phyloP scores from a whole-genome alignment of 148 eudicot genomes.

The Hydrangea macrophylla region DNA sequence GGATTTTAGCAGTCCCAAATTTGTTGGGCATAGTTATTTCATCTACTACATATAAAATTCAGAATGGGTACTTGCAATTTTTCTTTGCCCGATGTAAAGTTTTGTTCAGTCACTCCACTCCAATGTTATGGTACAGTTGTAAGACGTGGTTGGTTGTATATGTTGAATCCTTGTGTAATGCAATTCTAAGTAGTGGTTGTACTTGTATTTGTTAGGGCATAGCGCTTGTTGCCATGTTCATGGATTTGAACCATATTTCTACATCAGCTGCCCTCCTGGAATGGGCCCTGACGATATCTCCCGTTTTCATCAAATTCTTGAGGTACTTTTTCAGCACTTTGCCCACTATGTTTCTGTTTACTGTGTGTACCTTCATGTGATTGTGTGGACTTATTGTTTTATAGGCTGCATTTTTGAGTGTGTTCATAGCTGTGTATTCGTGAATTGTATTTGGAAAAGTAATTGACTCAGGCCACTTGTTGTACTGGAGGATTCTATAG shows the following conservation, averaged over 20 bases:
- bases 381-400: not conserved
- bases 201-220: conserved; percentile 51
- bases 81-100: not conserved
- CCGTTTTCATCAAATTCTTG: conserved; percentile 70
- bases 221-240: conserved; percentile 93
- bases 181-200: conserved; percentile 8
- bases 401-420: not conserved
- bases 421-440: not conserved
- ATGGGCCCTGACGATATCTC: conserved; percentile 98
- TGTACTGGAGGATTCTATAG: conserved; percentile 28
- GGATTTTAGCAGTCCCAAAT: too few relatives aligned
- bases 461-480: not conserved
- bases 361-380: not conserved
- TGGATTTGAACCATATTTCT: conserved; percentile 98
- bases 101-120: not conserved
- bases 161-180: not conserved
- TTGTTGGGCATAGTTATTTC: too few relatives aligned
- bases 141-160: not conserved
- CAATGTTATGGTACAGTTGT: not conserved
- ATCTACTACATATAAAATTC: too few relatives aligned
- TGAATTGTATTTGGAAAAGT: not conserved
- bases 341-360: not conserved
- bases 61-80: too few relatives aligned
- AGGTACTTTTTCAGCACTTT: conserved; percentile 43
- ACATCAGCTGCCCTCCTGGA: conserved; percentile 80